These are phyloP conservation scores for Phytopythium ostracodes DNA, from an alignment of 352 stramenopile genomes.

Conservation along the genomic window DNA sequence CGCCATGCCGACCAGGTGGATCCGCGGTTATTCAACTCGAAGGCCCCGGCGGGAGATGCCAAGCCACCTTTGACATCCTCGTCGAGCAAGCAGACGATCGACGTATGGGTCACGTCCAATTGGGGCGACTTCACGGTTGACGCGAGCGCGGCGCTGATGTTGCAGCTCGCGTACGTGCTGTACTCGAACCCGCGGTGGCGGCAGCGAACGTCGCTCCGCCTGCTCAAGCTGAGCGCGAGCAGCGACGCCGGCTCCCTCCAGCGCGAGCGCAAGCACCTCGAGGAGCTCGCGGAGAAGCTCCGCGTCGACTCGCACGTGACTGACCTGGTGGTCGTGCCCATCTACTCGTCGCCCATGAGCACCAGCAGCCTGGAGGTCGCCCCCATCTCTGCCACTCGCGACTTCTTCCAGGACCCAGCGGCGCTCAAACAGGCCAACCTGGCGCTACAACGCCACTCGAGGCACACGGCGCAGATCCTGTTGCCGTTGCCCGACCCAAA, in stretches of 20 bases:
- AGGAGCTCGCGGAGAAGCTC: slow-evolving; percentile 11
- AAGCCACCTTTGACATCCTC: neutral
- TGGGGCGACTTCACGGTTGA: slow-evolving; percentile 26
- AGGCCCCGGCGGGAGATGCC: neutral
- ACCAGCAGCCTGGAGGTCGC: slow-evolving; percentile 29
- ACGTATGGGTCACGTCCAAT: slow-evolving; percentile 50
- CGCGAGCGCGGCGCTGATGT: slow-evolving; percentile 35
- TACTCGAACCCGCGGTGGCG: slow-evolving; percentile 34
- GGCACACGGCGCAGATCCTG: slow-evolving; percentile 33
- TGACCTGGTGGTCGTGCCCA: slow-evolving; percentile 42
- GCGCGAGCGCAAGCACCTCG: slow-evolving; percentile 14
- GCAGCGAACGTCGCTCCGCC: slow-evolving; percentile 18
- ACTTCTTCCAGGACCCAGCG: slow-evolving; percentile 15
- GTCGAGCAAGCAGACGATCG: slow-evolving; percentile 26
- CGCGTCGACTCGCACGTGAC: slow-evolving; percentile 32
- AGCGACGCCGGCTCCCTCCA: slow-evolving; percentile 17
- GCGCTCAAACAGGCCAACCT: slow-evolving; percentile 38
- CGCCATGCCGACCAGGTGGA: slow-evolving; percentile 47
- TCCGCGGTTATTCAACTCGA: slow-evolving; percentile 28
- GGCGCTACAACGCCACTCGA: slow-evolving; percentile 41
- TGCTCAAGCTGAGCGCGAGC: slow-evolving; percentile 22
- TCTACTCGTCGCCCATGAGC: slow-evolving; percentile 14
- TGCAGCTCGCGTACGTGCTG: slow-evolving; percentile 40
- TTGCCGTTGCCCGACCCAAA: slow-evolving; percentile 38
- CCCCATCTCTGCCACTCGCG: slow-evolving; percentile 8